Evolutionary conservation across 306 rosid species (phyloP), one percentile per base, ranked within the genome.

Genomic region (Senna tora): DNA sequence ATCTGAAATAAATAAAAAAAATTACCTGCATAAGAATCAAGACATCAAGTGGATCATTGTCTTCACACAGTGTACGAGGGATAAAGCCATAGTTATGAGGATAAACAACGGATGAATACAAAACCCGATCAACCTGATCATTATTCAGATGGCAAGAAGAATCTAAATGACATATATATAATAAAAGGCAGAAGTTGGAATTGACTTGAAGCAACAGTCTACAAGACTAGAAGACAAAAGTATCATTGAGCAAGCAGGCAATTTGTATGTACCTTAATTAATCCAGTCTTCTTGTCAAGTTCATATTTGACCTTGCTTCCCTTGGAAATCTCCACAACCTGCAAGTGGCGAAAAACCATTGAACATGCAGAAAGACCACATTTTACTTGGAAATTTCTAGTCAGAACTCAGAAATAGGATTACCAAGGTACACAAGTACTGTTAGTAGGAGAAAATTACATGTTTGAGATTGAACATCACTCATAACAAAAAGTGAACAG

Each of bases 301-400:
- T 94, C 98, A 74, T 91, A 94, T 68, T 94, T 94, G 65, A 94
- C 98, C 81, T 94, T 94, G 84, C 96, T 94, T 84, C 98, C 98
- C 78, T 89, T 89, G n/a, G 91, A 67, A 75, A 94, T 94, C 87
- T 94, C 97, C 81, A 94, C 96, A 84, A 91, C 97, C 98, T 93
- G 86, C 63, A 74, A 7, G 76, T 56, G 69, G 33, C 68, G 78
- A 67, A 32, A 13, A 77, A 52, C 22, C 75, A 78, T 61, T 74
- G 61, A 82, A 21, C 71, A 63, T 33, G 20, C 45, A 54, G 43
- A 60, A 19, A 66, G 42, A 68, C 45, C 20, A 57, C 30, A 41
- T 11, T 71, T 47, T n/a, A 65, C 64, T 28, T 4, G 11, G 39
- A 75, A 80, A 50, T 70, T 55, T 75, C 72, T 17, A 22, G 28